Percentiles rank a stretch among this genome's conserved stretches.
Evolutionary conservation across 179 eudicot species (phyloP).

Genomic region (Corrigiola litoralis): DNA sequence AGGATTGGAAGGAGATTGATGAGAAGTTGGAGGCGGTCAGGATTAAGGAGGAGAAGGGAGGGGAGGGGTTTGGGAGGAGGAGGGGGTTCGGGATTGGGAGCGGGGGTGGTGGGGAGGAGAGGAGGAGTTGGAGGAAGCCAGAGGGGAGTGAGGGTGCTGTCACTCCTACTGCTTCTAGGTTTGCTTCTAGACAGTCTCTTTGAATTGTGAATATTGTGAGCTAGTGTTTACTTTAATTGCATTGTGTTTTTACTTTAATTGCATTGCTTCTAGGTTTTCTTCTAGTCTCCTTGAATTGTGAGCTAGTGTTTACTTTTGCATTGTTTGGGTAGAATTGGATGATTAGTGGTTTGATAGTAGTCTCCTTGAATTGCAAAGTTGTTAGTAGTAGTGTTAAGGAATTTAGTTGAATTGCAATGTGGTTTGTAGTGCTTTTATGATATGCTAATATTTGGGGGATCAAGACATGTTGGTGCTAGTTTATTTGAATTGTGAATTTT

Average conservation of each 20-base stretch:
- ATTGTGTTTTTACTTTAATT: not conserved
- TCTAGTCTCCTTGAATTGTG: too few relatives aligned
- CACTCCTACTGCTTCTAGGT: conserved; percentile 40
- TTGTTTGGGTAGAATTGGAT: too few relatives aligned
- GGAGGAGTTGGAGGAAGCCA: conserved; percentile 72
- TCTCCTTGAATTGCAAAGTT: too few relatives aligned
- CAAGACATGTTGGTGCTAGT: too few relatives aligned
- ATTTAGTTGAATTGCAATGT: too few relatives aligned
- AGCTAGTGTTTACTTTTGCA: too few relatives aligned
- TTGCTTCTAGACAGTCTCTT: conserved; percentile 18
- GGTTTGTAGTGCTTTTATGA: too few relatives aligned
- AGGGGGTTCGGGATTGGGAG: conserved; percentile 55
- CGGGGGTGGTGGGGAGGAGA: conserved; percentile 21
- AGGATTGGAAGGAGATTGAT: conserved; percentile 18
- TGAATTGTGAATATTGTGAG: not conserved
- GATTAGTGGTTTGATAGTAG: too few relatives aligned
- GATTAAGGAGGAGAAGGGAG: not conserved
- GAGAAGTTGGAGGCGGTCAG: conserved; percentile 13
- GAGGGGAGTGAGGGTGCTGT: conserved; percentile 27
- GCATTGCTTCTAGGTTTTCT: not conserved
- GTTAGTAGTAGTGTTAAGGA: too few relatives aligned
- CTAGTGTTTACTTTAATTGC: not conserved
- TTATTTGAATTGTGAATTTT: too few relatives aligned
- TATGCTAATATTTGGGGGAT: too few relatives aligned
- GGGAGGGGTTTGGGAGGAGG: conserved; percentile 31